These are phyloP conservation scores for Talaromyces sp. DNA, from an alignment of 2,329 filamentous ascomycete genomes.

Conservation along the genomic window DNA sequence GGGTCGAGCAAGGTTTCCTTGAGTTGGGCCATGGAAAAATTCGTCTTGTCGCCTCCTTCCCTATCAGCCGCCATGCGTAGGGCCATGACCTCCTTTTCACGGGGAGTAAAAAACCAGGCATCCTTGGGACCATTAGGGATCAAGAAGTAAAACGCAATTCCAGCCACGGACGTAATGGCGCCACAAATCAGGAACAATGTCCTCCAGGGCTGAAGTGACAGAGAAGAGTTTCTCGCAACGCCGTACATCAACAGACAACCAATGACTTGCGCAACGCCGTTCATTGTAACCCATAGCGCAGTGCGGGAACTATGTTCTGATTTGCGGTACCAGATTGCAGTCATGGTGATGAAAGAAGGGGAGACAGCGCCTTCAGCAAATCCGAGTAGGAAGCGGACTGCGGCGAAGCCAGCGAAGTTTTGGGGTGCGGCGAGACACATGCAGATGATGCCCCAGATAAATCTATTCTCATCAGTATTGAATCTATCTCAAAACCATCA, in stretches of 20 bases:
- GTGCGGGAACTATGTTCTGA: constrained; percentile 35
- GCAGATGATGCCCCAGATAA: constrained; percentile 45
- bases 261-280: constrained; percentile 47
- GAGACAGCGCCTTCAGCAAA: constrained; percentile 47
- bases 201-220: constrained; percentile 45
- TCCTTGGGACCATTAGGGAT: constrained; percentile 48
- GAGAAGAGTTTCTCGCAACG: constrained; percentile 44
- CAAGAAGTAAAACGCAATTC: constrained; percentile 45
- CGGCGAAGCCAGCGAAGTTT: constrained; percentile 40
- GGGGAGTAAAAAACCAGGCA: constrained; percentile 49
- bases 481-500: neutral
- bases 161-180: constrained; percentile 44
- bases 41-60: constrained; percentile 44
- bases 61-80: constrained; percentile 36
- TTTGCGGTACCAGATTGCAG: constrained; percentile 43
- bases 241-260: constrained; percentile 52
- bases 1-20: constrained; percentile 45
- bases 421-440: constrained; percentile 46
- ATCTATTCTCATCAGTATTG: constrained; percentile 22
- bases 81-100: constrained; percentile 44
- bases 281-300: constrained; percentile 46
- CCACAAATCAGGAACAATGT: constrained; percentile 51
- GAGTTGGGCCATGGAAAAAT: constrained; percentile 46
- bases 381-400: constrained; percentile 44
- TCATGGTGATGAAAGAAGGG: constrained; percentile 49